Evolutionary conservation across 2,329 filamentous ascomycete genomes (phyloP).

Genomic region (Westerdykella aurantiaca): DNA sequence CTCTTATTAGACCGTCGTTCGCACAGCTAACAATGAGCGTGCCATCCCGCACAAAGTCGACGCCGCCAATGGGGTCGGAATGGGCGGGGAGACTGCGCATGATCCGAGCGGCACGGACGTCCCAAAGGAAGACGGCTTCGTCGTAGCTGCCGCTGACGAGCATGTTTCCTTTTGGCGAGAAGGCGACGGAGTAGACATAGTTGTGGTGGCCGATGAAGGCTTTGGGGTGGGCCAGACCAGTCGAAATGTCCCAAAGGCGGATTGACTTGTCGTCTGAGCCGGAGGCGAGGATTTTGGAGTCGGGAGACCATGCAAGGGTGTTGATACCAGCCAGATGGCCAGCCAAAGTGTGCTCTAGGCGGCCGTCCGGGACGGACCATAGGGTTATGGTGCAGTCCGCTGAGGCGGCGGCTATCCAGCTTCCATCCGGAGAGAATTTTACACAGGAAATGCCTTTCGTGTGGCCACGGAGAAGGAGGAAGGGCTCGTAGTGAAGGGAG

Average conservation of each 20-base stretch:
- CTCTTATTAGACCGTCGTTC: conserved; percentile 68
- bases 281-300: conserved; percentile 79
- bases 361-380: conserved; percentile 75
- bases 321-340: conserved; percentile 91
- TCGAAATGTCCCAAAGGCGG: conserved; percentile 73
- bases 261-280: conserved; percentile 97
- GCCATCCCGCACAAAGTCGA: conserved; percentile 88
- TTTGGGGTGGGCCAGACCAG: conserved; percentile 54
- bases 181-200: conserved; percentile 89
- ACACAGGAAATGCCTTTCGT: conserved; percentile 73
- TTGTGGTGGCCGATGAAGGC: conserved; percentile 84
- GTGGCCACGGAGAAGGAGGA: conserved; percentile 71
- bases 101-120: conserved; percentile 76
- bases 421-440: conserved; percentile 84
- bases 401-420: conserved; percentile 79
- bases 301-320: conserved; percentile 88
- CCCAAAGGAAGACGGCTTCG: conserved; percentile 95
- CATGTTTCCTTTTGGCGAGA: conserved; percentile 97
- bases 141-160: conserved; percentile 93
- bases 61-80: conserved; percentile 87
- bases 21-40: conserved; percentile 89
- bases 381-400: conserved; percentile 88
- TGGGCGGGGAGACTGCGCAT: conserved; percentile 93
- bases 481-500: conserved; percentile 61
- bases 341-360: conserved; percentile 79